These are phyloP conservation scores for Populus deltoides DNA, from an alignment of 345 rosid species.

Conservation along the genomic window DNA sequence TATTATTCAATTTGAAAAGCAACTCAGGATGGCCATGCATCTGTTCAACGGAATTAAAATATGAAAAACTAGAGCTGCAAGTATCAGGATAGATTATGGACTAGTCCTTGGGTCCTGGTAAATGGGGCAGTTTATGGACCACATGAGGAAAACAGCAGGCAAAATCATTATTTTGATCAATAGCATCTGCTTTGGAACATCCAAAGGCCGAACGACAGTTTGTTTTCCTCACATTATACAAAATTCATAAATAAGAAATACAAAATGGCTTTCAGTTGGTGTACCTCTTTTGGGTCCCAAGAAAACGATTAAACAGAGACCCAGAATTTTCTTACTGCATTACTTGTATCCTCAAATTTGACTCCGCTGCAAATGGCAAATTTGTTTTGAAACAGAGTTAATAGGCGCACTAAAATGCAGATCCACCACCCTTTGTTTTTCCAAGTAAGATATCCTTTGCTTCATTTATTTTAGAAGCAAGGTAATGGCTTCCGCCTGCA, in stretches of 20 bases:
- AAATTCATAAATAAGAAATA: background rate
- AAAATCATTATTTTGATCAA: background rate
- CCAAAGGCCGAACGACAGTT: background rate
- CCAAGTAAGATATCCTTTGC: constrained; percentile 38
- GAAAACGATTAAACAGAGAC: background rate
- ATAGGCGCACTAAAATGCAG: constrained; percentile 23
- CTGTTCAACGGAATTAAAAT: background rate
- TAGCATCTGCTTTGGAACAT: background rate
- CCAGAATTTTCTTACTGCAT: background rate
- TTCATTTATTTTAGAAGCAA: constrained; percentile 42
- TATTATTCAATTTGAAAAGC: too few species aligned
- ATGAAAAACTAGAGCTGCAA: background rate
- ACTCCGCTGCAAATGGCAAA: background rate
- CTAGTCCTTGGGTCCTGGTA: background rate
- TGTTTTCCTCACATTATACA: background rate
- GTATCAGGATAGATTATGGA: background rate
- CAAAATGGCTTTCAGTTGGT: background rate
- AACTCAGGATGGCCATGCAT: too few species aligned
- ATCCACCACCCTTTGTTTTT: constrained; percentile 23
- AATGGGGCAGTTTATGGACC: background rate
- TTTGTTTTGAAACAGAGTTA: background rate
- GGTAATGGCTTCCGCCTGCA: constrained; percentile 48
- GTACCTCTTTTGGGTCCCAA: background rate
- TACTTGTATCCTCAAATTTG: background rate
- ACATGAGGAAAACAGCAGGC: background rate